phyloP scores from a whole-genome alignment of 495 filamentous ascomycete species.

The Penicillium pulvis region DNA sequence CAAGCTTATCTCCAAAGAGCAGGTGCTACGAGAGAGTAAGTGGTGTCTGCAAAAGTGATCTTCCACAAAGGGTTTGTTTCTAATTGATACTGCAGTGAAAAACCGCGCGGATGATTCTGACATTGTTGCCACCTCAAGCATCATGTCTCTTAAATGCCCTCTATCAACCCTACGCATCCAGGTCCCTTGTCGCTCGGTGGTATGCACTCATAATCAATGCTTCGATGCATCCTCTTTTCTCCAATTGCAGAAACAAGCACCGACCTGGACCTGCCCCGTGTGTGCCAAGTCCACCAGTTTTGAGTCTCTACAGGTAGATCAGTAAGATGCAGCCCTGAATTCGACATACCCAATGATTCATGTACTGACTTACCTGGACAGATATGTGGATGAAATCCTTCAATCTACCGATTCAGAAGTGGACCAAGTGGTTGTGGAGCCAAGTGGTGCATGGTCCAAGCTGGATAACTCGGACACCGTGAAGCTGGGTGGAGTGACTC shows the following conservation, averaged over 20 bases:
- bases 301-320: slow-evolving; percentile 80
- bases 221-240: slow-evolving; percentile 95
- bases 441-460: slow-evolving; percentile 76
- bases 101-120: slow-evolving; percentile 84
- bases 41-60: slow-evolving; percentile 6
- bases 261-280: slow-evolving; percentile 91
- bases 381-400: slow-evolving; percentile 89
- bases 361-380: slow-evolving; percentile 29
- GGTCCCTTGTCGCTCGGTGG: slow-evolving; percentile 73
- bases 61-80: not conserved
- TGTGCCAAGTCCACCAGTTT: slow-evolving; percentile 84
- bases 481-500: slow-evolving; percentile 39
- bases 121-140: slow-evolving; percentile 80
- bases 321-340: slow-evolving; percentile 54
- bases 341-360: slow-evolving; percentile 5
- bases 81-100: slow-evolving; percentile 55
- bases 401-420: slow-evolving; percentile 63
- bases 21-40: slow-evolving; percentile 84
- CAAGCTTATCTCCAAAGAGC: slow-evolving; percentile 75
- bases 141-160: slow-evolving; percentile 91
- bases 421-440: slow-evolving; percentile 89
- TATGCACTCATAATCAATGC: slow-evolving; percentile 89
- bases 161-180: slow-evolving; percentile 81
- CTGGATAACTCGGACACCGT: slow-evolving; percentile 38
- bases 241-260: slow-evolving; percentile 91